Percentiles rank a stretch among this genome's conserved stretches.
phyloP scores from a whole-genome alignment of 805 yeast species.

The Pichia thaimueangensis region DNA sequence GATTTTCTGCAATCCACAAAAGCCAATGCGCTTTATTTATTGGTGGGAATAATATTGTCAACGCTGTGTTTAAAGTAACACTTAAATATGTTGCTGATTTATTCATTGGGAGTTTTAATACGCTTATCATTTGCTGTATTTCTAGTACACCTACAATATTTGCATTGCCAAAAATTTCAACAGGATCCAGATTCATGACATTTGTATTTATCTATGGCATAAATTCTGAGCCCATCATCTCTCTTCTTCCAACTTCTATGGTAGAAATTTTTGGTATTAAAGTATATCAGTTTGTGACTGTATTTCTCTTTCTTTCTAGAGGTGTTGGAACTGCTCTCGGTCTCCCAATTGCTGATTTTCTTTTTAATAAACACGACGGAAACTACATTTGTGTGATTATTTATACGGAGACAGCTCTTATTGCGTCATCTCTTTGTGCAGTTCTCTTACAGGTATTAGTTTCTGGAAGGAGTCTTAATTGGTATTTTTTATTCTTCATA shows the following conservation, averaged over 20 bases:
- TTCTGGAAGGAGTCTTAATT: no score
- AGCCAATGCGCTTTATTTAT: conserved; percentile 33
- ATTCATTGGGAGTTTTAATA: conserved; percentile 34
- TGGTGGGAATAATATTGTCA: conserved; percentile 31
- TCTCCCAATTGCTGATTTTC: conserved; percentile 31
- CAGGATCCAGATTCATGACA: conserved; percentile 24
- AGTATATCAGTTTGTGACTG: conserved; percentile 30
- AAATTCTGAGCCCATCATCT: conserved; percentile 31
- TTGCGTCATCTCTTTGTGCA: not conserved
- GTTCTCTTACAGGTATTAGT: not conserved
- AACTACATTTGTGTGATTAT: not conserved
- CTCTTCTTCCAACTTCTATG: conserved; percentile 30
- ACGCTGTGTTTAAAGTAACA: conserved; percentile 26
- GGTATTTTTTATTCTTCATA: no score
- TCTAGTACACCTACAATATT: conserved; percentile 32
- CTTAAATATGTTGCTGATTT: conserved; percentile 37
- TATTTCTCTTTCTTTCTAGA: conserved; percentile 30
- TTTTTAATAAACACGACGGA: conserved; percentile 15
- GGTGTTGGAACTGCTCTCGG: conserved; percentile 32
- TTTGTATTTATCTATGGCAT: conserved; percentile 33
- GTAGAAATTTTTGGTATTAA: conserved; percentile 30
- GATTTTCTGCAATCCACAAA: conserved; percentile 22
- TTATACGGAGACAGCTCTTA: conserved; percentile 7
- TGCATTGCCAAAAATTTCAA: conserved; percentile 31
- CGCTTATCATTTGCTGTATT: conserved; percentile 33